Conservation (phyloP, 345 rosid species). For the Litchi chinensis region DNA sequence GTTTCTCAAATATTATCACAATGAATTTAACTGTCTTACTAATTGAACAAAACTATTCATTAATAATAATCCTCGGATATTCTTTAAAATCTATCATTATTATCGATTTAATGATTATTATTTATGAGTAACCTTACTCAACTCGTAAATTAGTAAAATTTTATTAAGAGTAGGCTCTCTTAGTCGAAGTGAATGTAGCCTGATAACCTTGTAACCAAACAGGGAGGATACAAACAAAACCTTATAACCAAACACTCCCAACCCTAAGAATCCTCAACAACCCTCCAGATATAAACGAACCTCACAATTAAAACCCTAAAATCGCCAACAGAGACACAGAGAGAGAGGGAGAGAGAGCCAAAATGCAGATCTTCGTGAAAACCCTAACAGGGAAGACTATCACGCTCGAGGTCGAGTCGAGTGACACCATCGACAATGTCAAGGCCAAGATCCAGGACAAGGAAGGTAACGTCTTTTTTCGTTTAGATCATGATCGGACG, state of each 20-base stretch:
- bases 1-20: too few relatives aligned
- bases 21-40: too few relatives aligned
- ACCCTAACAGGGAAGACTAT: constrained; percentile 77
- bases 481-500: background rate
- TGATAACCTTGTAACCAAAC: constrained; percentile 29
- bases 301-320: background rate
- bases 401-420: constrained; percentile 74
- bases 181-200: background rate
- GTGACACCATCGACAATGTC: constrained; percentile 77
- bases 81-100: too few relatives aligned
- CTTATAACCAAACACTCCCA: constrained; percentile 30
- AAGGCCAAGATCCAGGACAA: constrained; percentile 83
- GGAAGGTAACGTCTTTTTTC: constrained; percentile 41
- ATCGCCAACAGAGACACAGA: background rate
- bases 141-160: too few relatives aligned
- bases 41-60: too few relatives aligned
- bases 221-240: background rate
- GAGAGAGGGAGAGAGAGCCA: background rate
- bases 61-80: too few relatives aligned
- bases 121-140: too few relatives aligned
- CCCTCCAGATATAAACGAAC: background rate
- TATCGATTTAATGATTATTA: too few relatives aligned
- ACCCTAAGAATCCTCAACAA: background rate
- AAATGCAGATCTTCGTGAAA: constrained; percentile 80
- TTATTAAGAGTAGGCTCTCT: too few relatives aligned